A percentile compares a stretch with the other conserved stretches of the same genome.
phyloP scores from a whole-genome alignment of 805 yeast species.

The Candida chauliodis region DNA sequence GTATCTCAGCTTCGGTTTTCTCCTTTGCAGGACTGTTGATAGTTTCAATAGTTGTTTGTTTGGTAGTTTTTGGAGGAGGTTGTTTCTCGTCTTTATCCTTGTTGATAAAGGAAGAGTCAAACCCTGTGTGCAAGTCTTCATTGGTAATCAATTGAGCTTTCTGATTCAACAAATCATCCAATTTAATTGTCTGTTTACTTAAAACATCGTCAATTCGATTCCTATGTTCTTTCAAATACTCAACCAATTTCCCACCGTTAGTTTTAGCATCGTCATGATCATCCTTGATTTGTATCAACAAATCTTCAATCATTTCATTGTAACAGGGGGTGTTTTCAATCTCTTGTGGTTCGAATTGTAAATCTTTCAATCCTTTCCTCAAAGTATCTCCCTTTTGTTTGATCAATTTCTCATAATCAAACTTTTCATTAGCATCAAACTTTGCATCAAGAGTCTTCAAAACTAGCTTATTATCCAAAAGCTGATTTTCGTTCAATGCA shows the following conservation, averaged over 20 bases:
- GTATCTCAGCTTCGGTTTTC: constrained; percentile 20
- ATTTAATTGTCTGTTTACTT: constrained; percentile 59
- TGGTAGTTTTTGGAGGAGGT: constrained; percentile 15
- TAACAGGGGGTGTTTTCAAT: constrained; percentile 56
- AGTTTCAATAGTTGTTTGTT: constrained; percentile 27
- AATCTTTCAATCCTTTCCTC: constrained; percentile 42
- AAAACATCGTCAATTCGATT: constrained; percentile 66
- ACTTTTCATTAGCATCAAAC: constrained; percentile 59
- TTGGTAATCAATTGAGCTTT: constrained; percentile 74
- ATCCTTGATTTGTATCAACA: constrained; percentile 69
- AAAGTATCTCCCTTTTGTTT: constrained; percentile 39
- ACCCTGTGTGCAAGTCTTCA: constrained; percentile 90
- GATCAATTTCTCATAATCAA: constrained; percentile 40
- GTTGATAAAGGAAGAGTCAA: constrained; percentile 79
- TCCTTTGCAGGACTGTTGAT: constrained; percentile 11
- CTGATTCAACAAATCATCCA: constrained; percentile 66
- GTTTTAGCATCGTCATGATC: constrained; percentile 52
- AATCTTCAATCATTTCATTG: constrained; percentile 89
- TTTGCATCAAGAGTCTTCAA: constrained; percentile 43
- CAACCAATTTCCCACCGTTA: constrained; percentile 30
- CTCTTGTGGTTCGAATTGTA: constrained; percentile 33
- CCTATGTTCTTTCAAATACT: constrained; percentile 56
- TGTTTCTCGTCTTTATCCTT: constrained; percentile 31
- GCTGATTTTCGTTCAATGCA: constrained; percentile 30
- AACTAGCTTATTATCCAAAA: constrained; percentile 26